Percentiles rank a stretch among this genome's conserved stretches.
Evolutionary conservation across 257 asterid genomes (phyloP).

Genomic region (Mitragyna speciosa): DNA sequence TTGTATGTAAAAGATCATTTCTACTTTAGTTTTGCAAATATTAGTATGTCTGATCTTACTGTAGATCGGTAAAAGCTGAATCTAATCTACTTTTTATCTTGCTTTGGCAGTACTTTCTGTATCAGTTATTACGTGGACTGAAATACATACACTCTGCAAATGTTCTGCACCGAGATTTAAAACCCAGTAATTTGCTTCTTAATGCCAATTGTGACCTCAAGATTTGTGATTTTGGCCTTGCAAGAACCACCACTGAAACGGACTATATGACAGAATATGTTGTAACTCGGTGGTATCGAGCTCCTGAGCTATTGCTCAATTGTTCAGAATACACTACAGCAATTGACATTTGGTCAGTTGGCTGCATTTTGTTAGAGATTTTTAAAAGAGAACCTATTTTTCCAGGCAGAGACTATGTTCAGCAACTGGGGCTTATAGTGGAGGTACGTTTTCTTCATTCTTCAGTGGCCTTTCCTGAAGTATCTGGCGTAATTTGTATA

Average conservation of each 20-base stretch:
- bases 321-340: slow-evolving; percentile 42
- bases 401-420: slow-evolving; percentile 40
- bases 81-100: neutral
- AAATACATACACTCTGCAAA: slow-evolving; percentile 39
- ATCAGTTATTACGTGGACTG: slow-evolving; percentile 37
- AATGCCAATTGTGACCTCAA: slow-evolving; percentile 43
- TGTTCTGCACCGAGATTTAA: slow-evolving; percentile 39
- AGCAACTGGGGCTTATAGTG: slow-evolving; percentile 33
- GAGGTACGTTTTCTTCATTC: slow-evolving; percentile 22
- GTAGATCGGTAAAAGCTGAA: neutral
- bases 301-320: slow-evolving; percentile 37
- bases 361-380: slow-evolving; percentile 42
- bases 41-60: neutral
- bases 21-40: neutral
- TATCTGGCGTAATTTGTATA: neutral
- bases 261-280: slow-evolving; percentile 45
- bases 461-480: neutral
- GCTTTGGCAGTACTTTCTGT: slow-evolving; percentile 33
- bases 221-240: slow-evolving; percentile 42
- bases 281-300: slow-evolving; percentile 42
- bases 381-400: slow-evolving; percentile 37
- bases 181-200: slow-evolving; percentile 37
- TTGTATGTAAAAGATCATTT: neutral
- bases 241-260: slow-evolving; percentile 39
- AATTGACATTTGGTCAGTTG: slow-evolving; percentile 44